These are phyloP conservation scores for Themeda triandra DNA, from an alignment of 176 grass and related monocot species.

Conservation along the genomic window DNA sequence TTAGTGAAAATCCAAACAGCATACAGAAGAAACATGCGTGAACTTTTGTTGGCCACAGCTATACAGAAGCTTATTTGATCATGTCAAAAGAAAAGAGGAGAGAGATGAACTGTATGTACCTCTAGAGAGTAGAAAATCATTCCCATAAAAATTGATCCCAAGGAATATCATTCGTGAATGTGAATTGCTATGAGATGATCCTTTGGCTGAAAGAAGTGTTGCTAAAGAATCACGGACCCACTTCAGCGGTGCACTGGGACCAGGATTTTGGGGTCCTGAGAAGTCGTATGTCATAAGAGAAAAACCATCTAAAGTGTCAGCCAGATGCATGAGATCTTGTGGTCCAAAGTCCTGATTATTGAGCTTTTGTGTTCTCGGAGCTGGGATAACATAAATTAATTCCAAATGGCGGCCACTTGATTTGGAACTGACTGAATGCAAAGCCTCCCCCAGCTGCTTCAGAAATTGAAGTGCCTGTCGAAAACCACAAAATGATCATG, in stretches of 20 bases:
- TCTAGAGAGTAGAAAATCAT: slow-evolving; percentile 79
- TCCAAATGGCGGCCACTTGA: slow-evolving; percentile 52
- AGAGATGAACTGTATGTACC: slow-evolving; percentile 47
- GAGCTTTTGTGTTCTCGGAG: slow-evolving; percentile 55
- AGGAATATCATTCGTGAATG: slow-evolving; percentile 81
- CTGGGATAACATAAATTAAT: slow-evolving; percentile 83
- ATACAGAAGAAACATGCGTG: background rate
- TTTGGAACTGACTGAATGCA: slow-evolving; percentile 65
- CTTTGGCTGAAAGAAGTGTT: slow-evolving; percentile 54
- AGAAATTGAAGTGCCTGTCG: slow-evolving; percentile 77
- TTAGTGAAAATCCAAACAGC: slow-evolving; percentile 18
- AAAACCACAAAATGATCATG: slow-evolving; percentile 20
- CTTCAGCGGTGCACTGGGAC: slow-evolving; percentile 81
- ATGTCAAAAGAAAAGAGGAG: background rate
- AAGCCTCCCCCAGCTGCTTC: slow-evolving; percentile 63
- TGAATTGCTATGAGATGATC: slow-evolving; percentile 35
- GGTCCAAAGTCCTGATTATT: slow-evolving; percentile 64
- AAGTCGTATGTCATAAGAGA: slow-evolving; percentile 99
- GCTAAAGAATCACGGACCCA: slow-evolving; percentile 69
- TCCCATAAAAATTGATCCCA: slow-evolving; percentile 94
- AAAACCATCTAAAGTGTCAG: slow-evolving; percentile 76
- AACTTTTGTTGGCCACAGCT: background rate
- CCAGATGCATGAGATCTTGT: slow-evolving; percentile 63
- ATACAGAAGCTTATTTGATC: slow-evolving; percentile 8
- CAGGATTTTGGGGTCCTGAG: slow-evolving; percentile 86